Evolutionary conservation across 2,329 filamentous ascomycete genomes (phyloP), one percentile per base, ranked within the genome.

Genomic region (Cylindrodendrum hubeiense): DNA sequence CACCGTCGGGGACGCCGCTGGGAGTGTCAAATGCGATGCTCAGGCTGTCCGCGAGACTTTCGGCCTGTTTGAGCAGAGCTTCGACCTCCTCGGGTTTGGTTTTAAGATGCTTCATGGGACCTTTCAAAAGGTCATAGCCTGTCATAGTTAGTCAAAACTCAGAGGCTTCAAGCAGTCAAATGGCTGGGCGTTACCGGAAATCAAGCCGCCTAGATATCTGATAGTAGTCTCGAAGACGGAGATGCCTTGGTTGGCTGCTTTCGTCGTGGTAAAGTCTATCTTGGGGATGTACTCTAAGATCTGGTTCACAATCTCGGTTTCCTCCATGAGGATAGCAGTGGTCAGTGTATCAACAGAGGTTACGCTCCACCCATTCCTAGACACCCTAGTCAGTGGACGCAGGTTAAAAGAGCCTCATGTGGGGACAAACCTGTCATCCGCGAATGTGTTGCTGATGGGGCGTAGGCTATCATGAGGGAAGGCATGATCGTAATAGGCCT

Each of bases 171-270:
- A n/a, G n/a, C n/a, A 15, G 15, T n/a, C 37, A 39, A 39, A 39
- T 7, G 15, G n/a, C 15, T 39, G n/a, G 37, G 9, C 7, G 71
- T 21, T 69, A 87, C 90, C 93, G 3, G 94, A 92, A 9, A 97
- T 76, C 72, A 97, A 84, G 17, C 94, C 94, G 10, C 89, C 94
- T 1, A 97, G 81, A 74, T 97, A 97, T 28, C 94, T 90, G 74
- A 97, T 97, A 0, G 93, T 97, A 0, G 93, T 97, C 80, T 97
- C 94, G 74, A 97, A 97, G 8, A 97, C 80, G 39, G 91, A 95
- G 52, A 97, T 89, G 10, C 83, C 79, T 2, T 83, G 79, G 2
- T 83, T 74, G 4, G 54, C 57, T 53, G 67, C 61, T 4, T 68
- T 63, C 1, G 91, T 92, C 12, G 84, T 81, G 44, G 86, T 86